Percentiles rank a stretch among this genome's conserved stretches.
Conservation (phyloP, 352 stramenopile species). For the Phytophthora kernoviae region DNA sequence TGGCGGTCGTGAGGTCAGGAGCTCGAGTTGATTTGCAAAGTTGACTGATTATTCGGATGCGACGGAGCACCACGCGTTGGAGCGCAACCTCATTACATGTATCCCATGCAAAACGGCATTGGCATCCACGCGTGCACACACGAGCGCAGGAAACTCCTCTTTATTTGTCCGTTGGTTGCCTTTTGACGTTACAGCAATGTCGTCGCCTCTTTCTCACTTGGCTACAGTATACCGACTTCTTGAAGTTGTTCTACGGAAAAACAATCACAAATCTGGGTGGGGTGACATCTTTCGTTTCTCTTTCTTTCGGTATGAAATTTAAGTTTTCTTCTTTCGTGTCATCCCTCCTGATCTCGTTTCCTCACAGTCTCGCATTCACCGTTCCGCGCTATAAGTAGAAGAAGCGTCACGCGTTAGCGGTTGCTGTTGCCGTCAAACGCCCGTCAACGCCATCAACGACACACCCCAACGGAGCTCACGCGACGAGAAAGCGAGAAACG, state of each 20-base stretch:
- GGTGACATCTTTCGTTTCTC: conserved; percentile 16
- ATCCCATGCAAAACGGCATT: too few relatives aligned
- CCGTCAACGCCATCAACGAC: too few relatives aligned
- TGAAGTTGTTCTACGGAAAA: conserved; percentile 40
- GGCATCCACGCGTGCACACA: background rate
- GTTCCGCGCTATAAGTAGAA: conserved; percentile 44
- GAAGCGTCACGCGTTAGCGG: conserved; percentile 3
- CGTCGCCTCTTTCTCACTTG: conserved; percentile 18
- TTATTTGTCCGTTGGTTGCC: background rate
- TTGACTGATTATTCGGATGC: too few relatives aligned
- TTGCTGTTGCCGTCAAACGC: conserved; percentile 13
- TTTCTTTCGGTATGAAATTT: conserved; percentile 3
- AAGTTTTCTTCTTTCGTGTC: conserved; percentile 19
- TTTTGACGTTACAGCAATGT: background rate
- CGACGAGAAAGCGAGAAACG: conserved; percentile 23
- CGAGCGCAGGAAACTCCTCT: conserved; percentile 12
- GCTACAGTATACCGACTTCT: conserved; percentile 27
- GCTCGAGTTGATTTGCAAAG: too few relatives aligned
- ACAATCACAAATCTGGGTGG: conserved; percentile 16
- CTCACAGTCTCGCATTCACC: conserved; percentile 28
- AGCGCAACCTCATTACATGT: too few relatives aligned
- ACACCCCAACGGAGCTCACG: conserved; percentile 1
- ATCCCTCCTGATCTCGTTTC: conserved; percentile 17
- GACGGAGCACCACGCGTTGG: too few relatives aligned
- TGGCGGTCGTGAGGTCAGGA: too few relatives aligned